Conservation (phyloP, 1,284 basidiomycete genomes). For the Thelephora terrestris region DNA sequence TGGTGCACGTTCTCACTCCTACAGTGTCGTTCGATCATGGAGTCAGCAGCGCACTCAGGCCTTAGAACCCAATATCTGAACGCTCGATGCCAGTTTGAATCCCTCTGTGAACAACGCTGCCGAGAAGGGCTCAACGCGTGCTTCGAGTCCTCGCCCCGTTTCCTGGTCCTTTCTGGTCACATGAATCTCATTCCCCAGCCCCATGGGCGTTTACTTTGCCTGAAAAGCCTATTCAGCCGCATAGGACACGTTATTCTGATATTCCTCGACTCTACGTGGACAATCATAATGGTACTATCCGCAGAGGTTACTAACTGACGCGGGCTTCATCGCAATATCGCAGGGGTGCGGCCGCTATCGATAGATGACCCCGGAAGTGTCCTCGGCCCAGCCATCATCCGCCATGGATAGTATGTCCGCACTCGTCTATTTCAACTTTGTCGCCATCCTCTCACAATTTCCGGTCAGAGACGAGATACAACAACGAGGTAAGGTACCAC, state of each 20-base stretch:
- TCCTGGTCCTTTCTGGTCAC: conserved; percentile 29
- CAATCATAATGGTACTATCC: no score
- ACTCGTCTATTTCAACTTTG: conserved; percentile 59
- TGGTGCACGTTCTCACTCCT: conserved; percentile 36
- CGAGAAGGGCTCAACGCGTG: conserved; percentile 64
- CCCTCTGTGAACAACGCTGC: conserved; percentile 44
- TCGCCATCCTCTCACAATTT: conserved; percentile 69
- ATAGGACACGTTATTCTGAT: neutral
- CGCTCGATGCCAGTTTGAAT: conserved; percentile 15
- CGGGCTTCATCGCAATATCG: no score
- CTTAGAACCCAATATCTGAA: conserved; percentile 37
- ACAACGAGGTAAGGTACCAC: conserved; percentile 60
- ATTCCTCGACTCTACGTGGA: conserved; percentile 5
- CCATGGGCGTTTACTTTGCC: conserved; percentile 73
- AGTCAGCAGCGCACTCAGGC: conserved; percentile 23
- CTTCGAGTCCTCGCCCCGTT: conserved; percentile 5
- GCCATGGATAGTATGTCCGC: conserved; percentile 55
- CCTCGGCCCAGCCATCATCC: no score
- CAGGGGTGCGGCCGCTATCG: no score
- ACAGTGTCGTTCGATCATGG: conserved; percentile 9
- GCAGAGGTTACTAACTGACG: no score
- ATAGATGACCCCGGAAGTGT: no score
- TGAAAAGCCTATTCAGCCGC: conserved; percentile 59
- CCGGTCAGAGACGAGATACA: conserved; percentile 40
- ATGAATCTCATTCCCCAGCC: conserved; percentile 70